Base-by-base conservation (phyloP, 345 rosid species). In the Noccaea caerulescens region DNA sequence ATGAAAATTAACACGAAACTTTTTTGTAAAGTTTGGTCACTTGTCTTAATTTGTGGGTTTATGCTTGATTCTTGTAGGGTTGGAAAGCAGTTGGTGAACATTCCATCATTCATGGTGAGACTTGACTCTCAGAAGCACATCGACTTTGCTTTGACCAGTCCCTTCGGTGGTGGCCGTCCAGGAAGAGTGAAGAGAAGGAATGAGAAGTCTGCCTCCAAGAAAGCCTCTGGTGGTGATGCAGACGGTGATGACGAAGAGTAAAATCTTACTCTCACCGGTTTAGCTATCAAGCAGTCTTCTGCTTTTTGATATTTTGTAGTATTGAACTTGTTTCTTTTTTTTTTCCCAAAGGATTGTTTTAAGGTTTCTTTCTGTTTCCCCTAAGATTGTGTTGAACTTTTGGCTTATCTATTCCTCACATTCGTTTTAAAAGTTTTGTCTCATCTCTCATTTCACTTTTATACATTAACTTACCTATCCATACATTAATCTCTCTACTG, bases 121-220 rank as follows among this genome's bases (percentile, higher is more conserved):
- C 76, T 87, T 30, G 92, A 87, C 38, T 85, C 92, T 0, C 89
- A 85, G 69, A 87, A 85, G 66, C 92, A 87, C 80, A 83, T 87
- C 1, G 92, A 87, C 69, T 87, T 87, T 84, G 83, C 89, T 6
- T 61, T 87, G 12, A 87, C 84, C 20, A 87, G 89, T 58, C 92
- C 92, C 34, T 80, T 86, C 3, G 88, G 87, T 6, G 87, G 88
- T 72, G 91, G 88, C 4, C 84, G 92, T 13, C 85, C 89, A 0
- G 92, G 90, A 14, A 82, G 92, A 70, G 92, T 85, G 56, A 87
- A 84, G 88, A 79, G 90, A 84, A 87, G 52, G 82, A 87, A 87
- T 44, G 77, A 73, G 68, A 85, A 72, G 76, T 86, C 92, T 41
- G 88, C 92, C 39, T 79, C 87, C 32, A 87, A 82, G 84, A 87